Evolutionary conservation across 2,329 filamentous ascomycete species (phyloP).

Genomic region (Elsinoe arachidis): DNA sequence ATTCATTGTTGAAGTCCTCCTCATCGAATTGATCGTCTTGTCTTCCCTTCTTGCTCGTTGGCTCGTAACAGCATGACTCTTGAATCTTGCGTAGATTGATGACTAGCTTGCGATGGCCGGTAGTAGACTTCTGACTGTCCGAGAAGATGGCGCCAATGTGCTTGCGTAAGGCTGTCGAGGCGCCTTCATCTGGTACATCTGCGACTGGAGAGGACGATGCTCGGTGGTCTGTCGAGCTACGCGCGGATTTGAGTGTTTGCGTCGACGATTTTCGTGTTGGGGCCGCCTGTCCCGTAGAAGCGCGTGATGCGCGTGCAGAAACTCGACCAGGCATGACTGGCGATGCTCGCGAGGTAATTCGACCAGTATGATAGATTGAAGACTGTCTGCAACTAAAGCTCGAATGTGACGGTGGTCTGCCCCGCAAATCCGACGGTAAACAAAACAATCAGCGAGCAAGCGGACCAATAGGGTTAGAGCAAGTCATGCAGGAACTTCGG

Average conservation of each 20-base stretch:
- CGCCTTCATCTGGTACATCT: slow-evolving; percentile 61
- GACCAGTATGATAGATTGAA: not conserved
- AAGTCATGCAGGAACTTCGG: too few relatives aligned
- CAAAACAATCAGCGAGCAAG: too few relatives aligned
- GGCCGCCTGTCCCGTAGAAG: not conserved
- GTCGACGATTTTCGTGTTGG: slow-evolving; percentile 5
- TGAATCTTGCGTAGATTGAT: slow-evolving; percentile 85
- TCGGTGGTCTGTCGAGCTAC: not conserved
- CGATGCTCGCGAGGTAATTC: not conserved
- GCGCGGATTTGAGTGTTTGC: slow-evolving; percentile 8
- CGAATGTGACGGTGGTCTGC: not conserved
- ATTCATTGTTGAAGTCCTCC: slow-evolving; percentile 77
- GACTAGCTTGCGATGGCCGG: slow-evolving; percentile 80
- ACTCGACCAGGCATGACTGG: slow-evolving; percentile 7
- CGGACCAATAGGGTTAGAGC: too few relatives aligned
- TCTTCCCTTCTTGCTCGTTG: slow-evolving; percentile 43
- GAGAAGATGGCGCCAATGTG: slow-evolving; percentile 55
- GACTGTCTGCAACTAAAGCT: not conserved
- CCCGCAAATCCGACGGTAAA: too few relatives aligned
- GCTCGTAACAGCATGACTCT: slow-evolving; percentile 63
- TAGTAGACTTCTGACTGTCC: slow-evolving; percentile 74
- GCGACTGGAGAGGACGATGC: slow-evolving; percentile 23
- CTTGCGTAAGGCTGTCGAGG: slow-evolving; percentile 60
- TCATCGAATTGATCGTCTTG: slow-evolving; percentile 64
- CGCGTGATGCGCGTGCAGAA: slow-evolving; percentile 8